Conservation (phyloP, 352 stramenopile species). For the Pelagophyceae sp. region DNA sequence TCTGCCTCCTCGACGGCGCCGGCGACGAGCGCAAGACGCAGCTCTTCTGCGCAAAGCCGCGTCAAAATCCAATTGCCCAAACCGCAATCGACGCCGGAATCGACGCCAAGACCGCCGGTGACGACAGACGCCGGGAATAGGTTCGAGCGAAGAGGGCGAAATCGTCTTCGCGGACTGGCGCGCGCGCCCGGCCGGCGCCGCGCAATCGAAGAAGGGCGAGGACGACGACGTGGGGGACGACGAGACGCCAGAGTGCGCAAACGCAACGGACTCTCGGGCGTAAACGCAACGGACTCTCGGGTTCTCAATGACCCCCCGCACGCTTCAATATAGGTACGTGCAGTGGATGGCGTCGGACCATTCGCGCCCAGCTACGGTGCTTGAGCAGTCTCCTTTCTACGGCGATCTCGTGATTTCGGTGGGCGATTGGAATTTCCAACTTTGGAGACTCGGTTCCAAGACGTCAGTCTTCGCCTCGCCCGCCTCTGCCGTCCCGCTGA, state of each 20-base stretch:
- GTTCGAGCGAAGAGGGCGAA: slow-evolving; percentile 74
- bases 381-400: slow-evolving; percentile 79
- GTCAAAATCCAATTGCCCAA: too few species aligned
- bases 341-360: slow-evolving; percentile 76
- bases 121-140: too few species aligned
- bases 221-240: slow-evolving; percentile 44
- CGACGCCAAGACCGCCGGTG: background rate
- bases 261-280: too few species aligned
- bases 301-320: too few species aligned
- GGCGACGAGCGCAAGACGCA: background rate
- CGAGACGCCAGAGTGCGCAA: slow-evolving; percentile 53
- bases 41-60: background rate
- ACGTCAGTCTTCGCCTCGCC: slow-evolving; percentile 72
- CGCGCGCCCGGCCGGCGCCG: slow-evolving; percentile 26
- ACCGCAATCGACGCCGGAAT: background rate
- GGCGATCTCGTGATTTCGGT: slow-evolving; percentile 69
- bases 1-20: slow-evolving; percentile 3
- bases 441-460: slow-evolving; percentile 64
- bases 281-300: too few species aligned
- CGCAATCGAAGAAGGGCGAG: slow-evolving; percentile 34
- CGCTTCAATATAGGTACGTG: too few species aligned
- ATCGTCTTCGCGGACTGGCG: slow-evolving; percentile 76
- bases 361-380: slow-evolving; percentile 59
- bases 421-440: slow-evolving; percentile 75
- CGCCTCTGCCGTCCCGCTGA: slow-evolving; percentile 62